Evolutionary conservation across 1,284 basidiomycete species (phyloP), one percentile per base, ranked within the genome.

Genomic region (Inonotus hispidus): DNA sequence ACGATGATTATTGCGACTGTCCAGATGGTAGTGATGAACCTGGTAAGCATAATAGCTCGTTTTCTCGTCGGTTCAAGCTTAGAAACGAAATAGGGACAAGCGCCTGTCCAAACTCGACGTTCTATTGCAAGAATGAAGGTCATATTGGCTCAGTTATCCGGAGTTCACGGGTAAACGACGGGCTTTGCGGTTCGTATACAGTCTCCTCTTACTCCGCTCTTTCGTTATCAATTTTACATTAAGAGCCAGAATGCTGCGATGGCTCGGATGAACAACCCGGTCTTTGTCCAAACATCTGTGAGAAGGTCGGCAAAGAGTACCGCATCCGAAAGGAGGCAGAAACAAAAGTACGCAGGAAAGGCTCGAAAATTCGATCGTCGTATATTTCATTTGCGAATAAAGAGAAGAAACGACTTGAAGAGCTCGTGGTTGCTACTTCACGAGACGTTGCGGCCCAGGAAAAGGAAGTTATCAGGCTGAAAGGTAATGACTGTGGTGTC

Each of bases 1-100:
- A 98, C 71, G 93, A 98, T 71, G 94, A 98, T 73, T 95, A 90
- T 70, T 98, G 95, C 71, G 95, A 98, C 75, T 98, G 95, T 71
- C 78, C 79, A 38, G 95, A 98, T 70, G 94, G 95, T 11, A 93
- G 90, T 60, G 95, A 98, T 68, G 95, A 98, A 72, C 95, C 95
- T 71, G 92, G 91, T 90, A 56, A 39, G 72, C 60, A 11, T 6
- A 53, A 23, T 43, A 23, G 19, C 2, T 2, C 13, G 3, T 52
- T n/a, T 6, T 52, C 27, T 25, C 13, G 27, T 13, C 1, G 29
- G 13, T 11, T 32, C 25, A 29, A 16, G 29, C 6, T 27, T 52
- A 10, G 32, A 52, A 23, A 23, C 37, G 56, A 46, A 14, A 39
- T n/a, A 53, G 93, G 94, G 53, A 96, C 95, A 19, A 85, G 90